These are phyloP conservation scores for Suillus alpinus DNA, from an alignment of 768 basidiomycete genomes.

Conservation along the genomic window DNA sequence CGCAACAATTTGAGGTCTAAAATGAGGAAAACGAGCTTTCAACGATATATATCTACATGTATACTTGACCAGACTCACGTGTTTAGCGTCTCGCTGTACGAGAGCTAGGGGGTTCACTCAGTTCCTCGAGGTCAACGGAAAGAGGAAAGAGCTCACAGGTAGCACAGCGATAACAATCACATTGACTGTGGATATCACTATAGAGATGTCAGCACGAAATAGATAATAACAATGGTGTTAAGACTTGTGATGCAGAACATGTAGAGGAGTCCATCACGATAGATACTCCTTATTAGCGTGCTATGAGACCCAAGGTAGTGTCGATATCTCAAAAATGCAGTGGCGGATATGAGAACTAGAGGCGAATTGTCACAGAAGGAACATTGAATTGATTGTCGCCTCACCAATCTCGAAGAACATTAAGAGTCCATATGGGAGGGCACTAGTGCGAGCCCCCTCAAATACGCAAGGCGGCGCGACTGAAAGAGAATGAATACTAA, in stretches of 20 bases:
- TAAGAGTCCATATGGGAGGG: slow-evolving; percentile 3
- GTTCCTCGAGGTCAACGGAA: not conserved
- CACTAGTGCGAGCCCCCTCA: not conserved
- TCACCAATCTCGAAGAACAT: slow-evolving; percentile 6
- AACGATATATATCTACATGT: not conserved
- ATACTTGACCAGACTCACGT: not conserved
- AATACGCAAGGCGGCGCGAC: not conserved
- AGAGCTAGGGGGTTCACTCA: not conserved
- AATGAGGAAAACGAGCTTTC: not conserved
- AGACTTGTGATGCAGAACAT: not conserved
- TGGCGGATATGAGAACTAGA: not conserved
- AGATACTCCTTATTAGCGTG: not conserved
- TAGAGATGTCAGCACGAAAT: not conserved
- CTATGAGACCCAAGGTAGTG: not conserved
- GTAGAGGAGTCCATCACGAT: slow-evolving; percentile 3
- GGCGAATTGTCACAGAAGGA: not conserved
- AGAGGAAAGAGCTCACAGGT: not conserved
- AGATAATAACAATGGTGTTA: not conserved
- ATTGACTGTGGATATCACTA: not conserved
- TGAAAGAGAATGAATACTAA: not conserved
- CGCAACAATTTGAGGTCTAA: slow-evolving; percentile 2
- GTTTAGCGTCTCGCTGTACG: not conserved
- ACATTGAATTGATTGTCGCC: not conserved
- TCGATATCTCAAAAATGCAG: slow-evolving; percentile 1
- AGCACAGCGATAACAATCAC: not conserved